Conservation (phyloP, 805 yeast species). For the Metschnikowia colocasiae region DNA sequence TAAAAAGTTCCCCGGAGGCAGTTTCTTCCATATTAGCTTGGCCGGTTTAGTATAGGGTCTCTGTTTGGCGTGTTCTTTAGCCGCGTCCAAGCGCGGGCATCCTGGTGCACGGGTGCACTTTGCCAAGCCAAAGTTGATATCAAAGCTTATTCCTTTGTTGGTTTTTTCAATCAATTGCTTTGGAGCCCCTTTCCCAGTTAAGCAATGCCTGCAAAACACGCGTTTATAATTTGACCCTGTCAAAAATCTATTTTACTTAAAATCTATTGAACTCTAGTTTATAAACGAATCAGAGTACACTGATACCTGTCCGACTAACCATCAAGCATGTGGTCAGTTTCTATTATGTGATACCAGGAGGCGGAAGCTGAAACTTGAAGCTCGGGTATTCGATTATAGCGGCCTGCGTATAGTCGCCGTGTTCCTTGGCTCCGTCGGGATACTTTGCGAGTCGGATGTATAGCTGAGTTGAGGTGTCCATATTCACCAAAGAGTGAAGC, state of each 20-base stretch:
- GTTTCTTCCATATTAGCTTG: slow-evolving; percentile 32
- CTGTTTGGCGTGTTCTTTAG: slow-evolving; percentile 3
- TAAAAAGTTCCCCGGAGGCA: slow-evolving; percentile 50
- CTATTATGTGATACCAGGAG: slow-evolving; percentile 47
- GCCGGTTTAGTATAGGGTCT: not conserved
- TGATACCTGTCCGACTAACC: not conserved
- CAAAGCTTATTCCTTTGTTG: too few relatives aligned
- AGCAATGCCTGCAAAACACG: too few relatives aligned
- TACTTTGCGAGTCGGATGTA: slow-evolving; percentile 59
- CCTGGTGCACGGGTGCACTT: not conserved
- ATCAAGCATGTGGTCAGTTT: not conserved
- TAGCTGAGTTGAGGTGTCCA: slow-evolving; percentile 31
- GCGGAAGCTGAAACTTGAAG: slow-evolving; percentile 50
- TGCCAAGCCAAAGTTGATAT: not conserved
- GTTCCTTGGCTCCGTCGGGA: slow-evolving; percentile 32
- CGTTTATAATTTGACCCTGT: too few relatives aligned
- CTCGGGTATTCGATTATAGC: slow-evolving; percentile 57
- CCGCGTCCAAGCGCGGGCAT: slow-evolving; percentile 1
- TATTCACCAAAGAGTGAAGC: slow-evolving; percentile 19
- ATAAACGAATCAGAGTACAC: not conserved
- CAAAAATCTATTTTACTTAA: too few relatives aligned
- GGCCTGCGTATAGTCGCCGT: slow-evolving; percentile 66
- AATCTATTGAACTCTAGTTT: not conserved
- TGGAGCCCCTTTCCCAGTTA: too few relatives aligned
- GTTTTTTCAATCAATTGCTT: too few relatives aligned